phyloP scores from a whole-genome alignment of 768 basidiomycete species.

The Xerocomus spinulosus region DNA sequence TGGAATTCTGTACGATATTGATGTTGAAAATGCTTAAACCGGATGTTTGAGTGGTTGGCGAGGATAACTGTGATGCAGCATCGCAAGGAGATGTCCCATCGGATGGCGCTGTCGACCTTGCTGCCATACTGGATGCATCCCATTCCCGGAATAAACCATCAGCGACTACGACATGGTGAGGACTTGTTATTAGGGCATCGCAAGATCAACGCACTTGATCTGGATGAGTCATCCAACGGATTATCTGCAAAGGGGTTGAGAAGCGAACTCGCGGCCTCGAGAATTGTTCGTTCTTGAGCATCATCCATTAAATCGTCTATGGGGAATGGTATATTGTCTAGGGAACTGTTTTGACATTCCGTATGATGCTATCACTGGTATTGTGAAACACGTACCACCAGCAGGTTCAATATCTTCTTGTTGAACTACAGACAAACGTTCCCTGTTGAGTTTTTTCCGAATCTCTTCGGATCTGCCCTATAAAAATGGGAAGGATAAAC shows the following conservation, averaged over 20 bases:
- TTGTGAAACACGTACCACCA: neutral
- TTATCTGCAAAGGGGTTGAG: neutral
- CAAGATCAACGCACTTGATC: neutral
- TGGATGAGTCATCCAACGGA: no score
- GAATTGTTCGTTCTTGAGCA: neutral
- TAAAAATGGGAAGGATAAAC: neutral
- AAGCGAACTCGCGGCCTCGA: neutral
- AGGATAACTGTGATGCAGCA: neutral
- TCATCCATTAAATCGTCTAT: neutral
- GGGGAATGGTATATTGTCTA: neutral
- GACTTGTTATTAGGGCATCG: neutral
- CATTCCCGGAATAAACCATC: neutral
- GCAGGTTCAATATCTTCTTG: neutral
- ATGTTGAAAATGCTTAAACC: neutral
- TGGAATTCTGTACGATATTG: neutral
- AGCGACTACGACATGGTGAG: neutral
- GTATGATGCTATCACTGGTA: neutral
- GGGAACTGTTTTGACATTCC: neutral
- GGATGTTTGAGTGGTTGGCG: neutral
- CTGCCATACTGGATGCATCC: neutral
- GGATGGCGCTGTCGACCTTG: neutral
- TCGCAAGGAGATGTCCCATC: neutral
- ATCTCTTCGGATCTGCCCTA: neutral
- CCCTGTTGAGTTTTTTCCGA: neutral
- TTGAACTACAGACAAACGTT: neutral